Evolutionary conservation across 192 early-diverging fungal species (phyloP).

Genomic region (Umbelopsis sp.): DNA sequence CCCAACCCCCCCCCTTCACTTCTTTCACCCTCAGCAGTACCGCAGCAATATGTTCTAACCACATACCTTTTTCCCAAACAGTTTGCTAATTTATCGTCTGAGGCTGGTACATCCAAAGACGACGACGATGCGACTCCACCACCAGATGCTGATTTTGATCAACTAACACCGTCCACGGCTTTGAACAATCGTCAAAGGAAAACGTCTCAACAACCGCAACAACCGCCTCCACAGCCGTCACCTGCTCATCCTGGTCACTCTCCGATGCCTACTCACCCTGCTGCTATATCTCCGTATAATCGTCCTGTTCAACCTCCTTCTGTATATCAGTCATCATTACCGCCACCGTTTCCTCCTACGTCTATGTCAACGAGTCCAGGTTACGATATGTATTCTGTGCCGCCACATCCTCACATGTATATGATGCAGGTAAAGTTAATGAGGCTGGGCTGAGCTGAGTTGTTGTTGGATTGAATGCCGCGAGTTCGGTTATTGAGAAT

Average conservation of each 20-base stretch:
- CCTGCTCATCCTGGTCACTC: conserved; percentile 16
- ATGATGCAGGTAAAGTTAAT: conserved; percentile 32
- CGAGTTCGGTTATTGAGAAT: neutral
- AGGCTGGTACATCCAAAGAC: conserved; percentile 9
- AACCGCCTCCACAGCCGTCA: conserved; percentile 6
- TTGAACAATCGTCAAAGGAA: neutral
- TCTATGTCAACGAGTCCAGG: conserved; percentile 8
- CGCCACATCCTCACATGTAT: conserved; percentile 26
- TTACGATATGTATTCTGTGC: conserved; percentile 17
- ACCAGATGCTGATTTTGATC: conserved; percentile 3
- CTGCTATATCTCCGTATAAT: conserved; percentile 3
- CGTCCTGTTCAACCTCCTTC: conserved; percentile 9
- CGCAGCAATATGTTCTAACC: neutral
- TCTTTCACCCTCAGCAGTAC: too few relatives aligned
- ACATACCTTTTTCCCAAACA: neutral
- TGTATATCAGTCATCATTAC: neutral
- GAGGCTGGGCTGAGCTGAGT: neutral
- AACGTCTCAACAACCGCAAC: neutral
- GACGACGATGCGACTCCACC: conserved; percentile 15
- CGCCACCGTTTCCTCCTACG: neutral
- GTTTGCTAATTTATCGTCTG: conserved; percentile 29
- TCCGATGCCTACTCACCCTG: conserved; percentile 5
- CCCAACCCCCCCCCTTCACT: neutral
- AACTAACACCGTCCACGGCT: neutral
- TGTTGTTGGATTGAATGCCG: neutral